Conservation (phyloP, 495 filamentous ascomycete genomes). For the Aspergillus ostianus region DNA sequence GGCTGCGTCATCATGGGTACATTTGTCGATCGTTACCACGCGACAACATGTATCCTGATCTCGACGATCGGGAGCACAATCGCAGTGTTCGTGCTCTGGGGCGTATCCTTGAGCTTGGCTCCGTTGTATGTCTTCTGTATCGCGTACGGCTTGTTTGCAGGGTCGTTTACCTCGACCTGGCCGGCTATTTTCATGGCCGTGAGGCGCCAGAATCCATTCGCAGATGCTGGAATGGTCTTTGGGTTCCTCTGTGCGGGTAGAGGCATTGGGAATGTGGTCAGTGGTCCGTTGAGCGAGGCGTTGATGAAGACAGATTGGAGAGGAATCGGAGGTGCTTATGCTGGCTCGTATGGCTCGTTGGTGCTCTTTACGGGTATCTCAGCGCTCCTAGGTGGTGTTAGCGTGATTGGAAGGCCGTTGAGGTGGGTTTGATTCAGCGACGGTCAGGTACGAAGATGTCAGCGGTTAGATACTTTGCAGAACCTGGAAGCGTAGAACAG, state of each 20-base stretch:
- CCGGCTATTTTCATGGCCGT: constrained; percentile 55
- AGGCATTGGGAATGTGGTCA: constrained; percentile 59
- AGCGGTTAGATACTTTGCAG: too few relatives aligned
- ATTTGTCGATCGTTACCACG: constrained; percentile 54
- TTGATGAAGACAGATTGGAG: constrained; percentile 35
- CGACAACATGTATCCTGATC: constrained; percentile 54
- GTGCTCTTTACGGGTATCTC: constrained; percentile 47
- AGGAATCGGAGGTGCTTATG: constrained; percentile 32
- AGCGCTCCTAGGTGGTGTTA: constrained; percentile 39
- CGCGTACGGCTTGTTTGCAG: constrained; percentile 63
- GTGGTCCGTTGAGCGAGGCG: constrained; percentile 56
- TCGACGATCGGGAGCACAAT: constrained; percentile 53
- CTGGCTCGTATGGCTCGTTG: constrained; percentile 37
- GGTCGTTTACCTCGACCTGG: constrained; percentile 56
- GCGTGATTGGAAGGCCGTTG: constrained; percentile 25
- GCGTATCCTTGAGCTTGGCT: constrained; percentile 49
- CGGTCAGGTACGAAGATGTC: too few relatives aligned
- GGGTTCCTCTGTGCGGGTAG: constrained; percentile 55
- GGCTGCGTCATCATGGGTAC: constrained; percentile 57
- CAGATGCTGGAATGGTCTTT: constrained; percentile 54
- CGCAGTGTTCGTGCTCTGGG: constrained; percentile 66
- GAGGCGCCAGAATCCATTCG: constrained; percentile 28
- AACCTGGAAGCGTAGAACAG: too few relatives aligned
- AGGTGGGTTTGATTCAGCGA: not conserved
- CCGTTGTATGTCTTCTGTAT: constrained; percentile 59